Conservation (phyloP, 2,329 filamentous ascomycete species). For the Blastomyces emzantsi region DNA sequence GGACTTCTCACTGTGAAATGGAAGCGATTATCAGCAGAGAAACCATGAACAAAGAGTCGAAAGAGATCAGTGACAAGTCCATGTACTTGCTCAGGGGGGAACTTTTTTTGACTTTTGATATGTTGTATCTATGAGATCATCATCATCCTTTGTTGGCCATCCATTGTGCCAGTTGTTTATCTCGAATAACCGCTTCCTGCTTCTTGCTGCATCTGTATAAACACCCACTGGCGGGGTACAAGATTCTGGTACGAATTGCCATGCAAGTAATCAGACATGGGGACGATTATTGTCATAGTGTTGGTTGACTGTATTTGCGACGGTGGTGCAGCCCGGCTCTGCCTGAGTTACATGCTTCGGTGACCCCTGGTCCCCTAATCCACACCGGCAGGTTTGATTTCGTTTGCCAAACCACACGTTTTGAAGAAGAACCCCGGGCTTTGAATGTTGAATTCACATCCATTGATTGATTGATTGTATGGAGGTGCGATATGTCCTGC, state of each 20-base stretch:
- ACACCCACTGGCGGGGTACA: background rate
- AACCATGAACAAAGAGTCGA: background rate
- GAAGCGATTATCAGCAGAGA: background rate
- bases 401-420: background rate
- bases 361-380: background rate
- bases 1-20: background rate
- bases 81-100: background rate
- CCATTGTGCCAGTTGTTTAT: background rate
- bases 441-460: background rate
- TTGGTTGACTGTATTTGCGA: background rate
- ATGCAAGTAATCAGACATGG: background rate
- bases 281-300: background rate
- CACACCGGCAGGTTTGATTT: background rate
- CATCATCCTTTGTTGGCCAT: no score
- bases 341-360: background rate
- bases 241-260: background rate
- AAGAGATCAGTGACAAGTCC: background rate
- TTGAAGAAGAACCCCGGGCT: background rate
- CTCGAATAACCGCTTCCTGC: background rate
- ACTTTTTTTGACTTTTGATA: no score
- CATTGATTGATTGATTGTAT: background rate
- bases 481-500: background rate
- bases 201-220: background rate
- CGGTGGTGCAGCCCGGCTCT: background rate
- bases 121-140: background rate